Conservation (phyloP, 768 basidiomycete species). For the Tylopilus subfusipes region DNA sequence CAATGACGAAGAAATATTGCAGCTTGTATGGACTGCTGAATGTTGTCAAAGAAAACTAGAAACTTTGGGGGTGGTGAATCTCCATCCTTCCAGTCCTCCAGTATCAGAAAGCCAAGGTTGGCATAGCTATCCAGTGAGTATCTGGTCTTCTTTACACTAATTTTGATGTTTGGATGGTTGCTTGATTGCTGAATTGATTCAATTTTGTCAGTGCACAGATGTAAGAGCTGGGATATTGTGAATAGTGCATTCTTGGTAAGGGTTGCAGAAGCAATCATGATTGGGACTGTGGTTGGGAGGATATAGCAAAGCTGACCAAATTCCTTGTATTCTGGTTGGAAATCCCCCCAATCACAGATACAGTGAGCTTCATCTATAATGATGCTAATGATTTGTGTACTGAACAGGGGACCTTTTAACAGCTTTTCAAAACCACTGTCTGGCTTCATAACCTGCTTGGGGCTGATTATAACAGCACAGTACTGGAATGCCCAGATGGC, state of each 20-base stretch:
- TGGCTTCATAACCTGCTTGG: not conserved
- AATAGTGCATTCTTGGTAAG: not conserved
- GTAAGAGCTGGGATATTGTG: no score
- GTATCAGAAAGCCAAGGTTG: not conserved
- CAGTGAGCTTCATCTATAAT: not conserved
- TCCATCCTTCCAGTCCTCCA: not conserved
- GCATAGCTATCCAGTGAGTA: not conserved
- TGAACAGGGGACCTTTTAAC: not conserved
- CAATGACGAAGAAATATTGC: no score
- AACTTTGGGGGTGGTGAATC: not conserved
- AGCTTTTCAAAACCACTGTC: not conserved
- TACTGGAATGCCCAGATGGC: not conserved
- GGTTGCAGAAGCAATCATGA: not conserved
- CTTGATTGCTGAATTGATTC: not conserved
- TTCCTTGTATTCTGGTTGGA: not conserved
- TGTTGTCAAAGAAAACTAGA: not conserved
- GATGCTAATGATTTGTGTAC: not conserved
- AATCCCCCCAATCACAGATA: not conserved
- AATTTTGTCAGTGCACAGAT: no score
- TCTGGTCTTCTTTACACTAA: not conserved
- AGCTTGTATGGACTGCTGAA: not conserved
- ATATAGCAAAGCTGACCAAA: not conserved
- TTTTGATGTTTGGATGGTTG: not conserved
- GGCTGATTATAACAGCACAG: not conserved
- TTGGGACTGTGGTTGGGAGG: not conserved